Evolutionary conservation across 495 filamentous ascomycete species (phyloP), one percentile per base, ranked within the genome.

Genomic region (Penicillium goetzii): DNA sequence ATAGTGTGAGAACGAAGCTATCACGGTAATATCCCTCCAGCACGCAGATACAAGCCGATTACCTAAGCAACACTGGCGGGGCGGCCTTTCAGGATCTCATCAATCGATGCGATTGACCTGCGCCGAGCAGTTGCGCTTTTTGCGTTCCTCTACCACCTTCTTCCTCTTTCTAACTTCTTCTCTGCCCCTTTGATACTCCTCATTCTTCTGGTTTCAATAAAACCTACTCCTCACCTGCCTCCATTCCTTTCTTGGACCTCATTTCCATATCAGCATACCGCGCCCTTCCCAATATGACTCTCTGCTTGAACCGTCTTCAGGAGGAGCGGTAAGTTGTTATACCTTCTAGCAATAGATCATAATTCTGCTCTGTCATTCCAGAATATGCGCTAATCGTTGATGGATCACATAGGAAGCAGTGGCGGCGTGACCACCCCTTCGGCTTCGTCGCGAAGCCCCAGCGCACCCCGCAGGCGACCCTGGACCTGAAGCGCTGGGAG

Each of bases 371-470:
- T 53, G 49, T 10, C 25, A 32, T 45, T 10, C 25, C 25, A 11
- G 32, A 40, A 9, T 41, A 25, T 45, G 58, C 64, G 58, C 76
- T 72, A 60, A 71, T 56, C 36, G 58, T 26, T 19, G 14, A 47
- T 52, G 21, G 47, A 19, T 62, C 32, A 8, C 21, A 40, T 68
- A 97, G 95, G 50, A 97, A 97, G 78, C 92, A 96, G 77, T 99
- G 95, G 95, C 87, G 95, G 50, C 88, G 88, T 62, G 96, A 99
- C 69, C 95, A 99, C 68, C 95, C 95, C 0, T 99, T 98, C 69
- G 96, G 96, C 41, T 99, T 99, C 83, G 97, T 89, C 75, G 95
- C 95, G 28, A 90, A 93, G 66, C 95, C 96, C 2, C 76, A 89
- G 56, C 90, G 92, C 67, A 94, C 88, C 56, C 68, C 86, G 8